Conservation (phyloP, 2,329 filamentous ascomycete genomes). For the Diplodia sapinea region DNA sequence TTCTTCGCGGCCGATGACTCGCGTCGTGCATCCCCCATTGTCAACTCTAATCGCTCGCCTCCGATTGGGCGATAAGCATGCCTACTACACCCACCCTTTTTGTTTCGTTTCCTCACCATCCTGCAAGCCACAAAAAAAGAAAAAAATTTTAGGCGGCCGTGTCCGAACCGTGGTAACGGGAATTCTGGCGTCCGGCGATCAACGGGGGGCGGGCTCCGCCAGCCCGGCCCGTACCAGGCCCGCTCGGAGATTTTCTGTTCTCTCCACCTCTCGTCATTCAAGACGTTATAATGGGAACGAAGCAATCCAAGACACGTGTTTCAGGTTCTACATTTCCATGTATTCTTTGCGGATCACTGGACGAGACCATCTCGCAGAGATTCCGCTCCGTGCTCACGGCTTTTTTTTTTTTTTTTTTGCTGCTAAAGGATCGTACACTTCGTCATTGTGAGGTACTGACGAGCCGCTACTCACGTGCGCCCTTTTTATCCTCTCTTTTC, state of each 20-base stretch:
- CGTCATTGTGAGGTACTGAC: background rate
- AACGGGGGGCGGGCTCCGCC: background rate
- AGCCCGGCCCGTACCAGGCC: background rate
- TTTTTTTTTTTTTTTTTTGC: background rate
- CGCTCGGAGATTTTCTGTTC: background rate
- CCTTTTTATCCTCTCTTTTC: background rate
- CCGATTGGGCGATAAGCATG: background rate
- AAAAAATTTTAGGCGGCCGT: background rate
- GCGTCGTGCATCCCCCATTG: background rate
- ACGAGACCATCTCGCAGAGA: background rate
- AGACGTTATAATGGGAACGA: background rate
- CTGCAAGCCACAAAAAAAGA: constrained; percentile 18
- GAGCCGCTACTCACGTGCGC: background rate
- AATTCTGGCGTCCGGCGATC: background rate
- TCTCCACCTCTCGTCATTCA: background rate
- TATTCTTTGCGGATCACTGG: background rate
- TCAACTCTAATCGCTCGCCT: constrained; percentile 6
- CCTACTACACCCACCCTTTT: background rate
- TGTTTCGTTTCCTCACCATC: background rate
- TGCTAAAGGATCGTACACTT: constrained; percentile 6
- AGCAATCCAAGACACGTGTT: background rate
- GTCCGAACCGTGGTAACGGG: constrained; percentile 20
- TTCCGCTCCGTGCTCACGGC: background rate
- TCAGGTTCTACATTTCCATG: background rate
- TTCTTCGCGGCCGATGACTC: background rate